These are phyloP conservation scores for Chrysosporium queenslandicum DNA, from an alignment of 2,329 filamentous ascomycete species.

Conservation along the genomic window DNA sequence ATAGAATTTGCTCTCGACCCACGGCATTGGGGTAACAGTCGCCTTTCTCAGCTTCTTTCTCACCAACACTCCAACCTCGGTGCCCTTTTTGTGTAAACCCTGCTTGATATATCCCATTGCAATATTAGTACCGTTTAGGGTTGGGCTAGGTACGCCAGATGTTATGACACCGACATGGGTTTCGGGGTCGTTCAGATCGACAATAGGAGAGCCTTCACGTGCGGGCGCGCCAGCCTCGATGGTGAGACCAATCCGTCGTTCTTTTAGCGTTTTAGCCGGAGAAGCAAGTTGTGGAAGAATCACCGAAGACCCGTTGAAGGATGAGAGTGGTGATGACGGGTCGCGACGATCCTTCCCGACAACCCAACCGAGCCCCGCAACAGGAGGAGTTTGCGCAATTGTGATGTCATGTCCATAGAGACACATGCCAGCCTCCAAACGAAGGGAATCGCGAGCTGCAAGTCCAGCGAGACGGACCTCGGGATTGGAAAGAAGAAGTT, in stretches of 20 bases:
- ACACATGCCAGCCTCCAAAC: constrained; percentile 96
- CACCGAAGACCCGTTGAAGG: constrained; percentile 75
- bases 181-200: constrained; percentile 45
- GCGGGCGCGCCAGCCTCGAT: constrained; percentile 74
- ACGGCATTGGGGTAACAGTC: constrained; percentile 78
- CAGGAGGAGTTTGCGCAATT: constrained; percentile 61
- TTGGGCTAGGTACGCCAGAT: constrained; percentile 81
- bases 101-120: constrained; percentile 88
- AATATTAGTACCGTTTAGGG: constrained; percentile 71
- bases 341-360: constrained; percentile 67
- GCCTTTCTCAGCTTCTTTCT: constrained; percentile 67
- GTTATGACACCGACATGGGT: constrained; percentile 69
- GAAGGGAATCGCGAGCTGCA: constrained; percentile 80
- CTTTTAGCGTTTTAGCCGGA: constrained; percentile 50
- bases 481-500: constrained; percentile 55
- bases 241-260: constrained; percentile 69
- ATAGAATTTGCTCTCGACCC: constrained; percentile 70
- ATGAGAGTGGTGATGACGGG: constrained; percentile 40
- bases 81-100: constrained; percentile 73
- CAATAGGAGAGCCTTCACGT: constrained; percentile 74
- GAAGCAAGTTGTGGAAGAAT: constrained; percentile 62
- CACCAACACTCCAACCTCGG: constrained; percentile 67
- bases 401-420: constrained; percentile 98
- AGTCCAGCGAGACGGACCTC: constrained; percentile 75
- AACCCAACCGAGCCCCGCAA: constrained; percentile 64